Percentiles rank a stretch among this genome's conserved stretches.
Conservation (phyloP, 441 rosid species). For the Pelargonium australe region DNA sequence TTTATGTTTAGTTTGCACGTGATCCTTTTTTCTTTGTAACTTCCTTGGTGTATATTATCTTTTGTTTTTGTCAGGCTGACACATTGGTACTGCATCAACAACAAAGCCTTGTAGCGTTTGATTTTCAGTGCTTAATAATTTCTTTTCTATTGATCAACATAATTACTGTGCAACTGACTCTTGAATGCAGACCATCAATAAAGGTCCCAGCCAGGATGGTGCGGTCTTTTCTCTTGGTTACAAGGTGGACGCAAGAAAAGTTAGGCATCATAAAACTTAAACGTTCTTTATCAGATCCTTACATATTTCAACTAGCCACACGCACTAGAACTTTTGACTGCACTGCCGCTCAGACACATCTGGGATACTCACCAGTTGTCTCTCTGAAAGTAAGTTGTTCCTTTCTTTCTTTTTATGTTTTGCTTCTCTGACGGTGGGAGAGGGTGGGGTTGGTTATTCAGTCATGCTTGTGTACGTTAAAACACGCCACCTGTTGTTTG, state of each 20-base stretch:
- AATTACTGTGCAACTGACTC: conserved; percentile 21
- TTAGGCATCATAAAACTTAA: conserved; percentile 34
- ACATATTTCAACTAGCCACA: conserved; percentile 53
- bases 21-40: not conserved
- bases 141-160: not conserved
- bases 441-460: not conserved
- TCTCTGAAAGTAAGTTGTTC: conserved; percentile 53
- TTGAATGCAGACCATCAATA: conserved; percentile 59
- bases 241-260: conserved; percentile 47
- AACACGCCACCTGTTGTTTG: conserved; percentile 2
- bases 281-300: conserved; percentile 40
- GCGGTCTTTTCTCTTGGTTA: conserved; percentile 36
- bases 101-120: not conserved
- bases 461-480: not conserved
- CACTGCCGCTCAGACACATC: conserved; percentile 61
- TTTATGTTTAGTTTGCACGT: not conserved
- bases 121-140: not conserved
- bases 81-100: not conserved
- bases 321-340: conserved; percentile 74
- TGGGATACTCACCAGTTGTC: conserved; percentile 64
- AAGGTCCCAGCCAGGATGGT: conserved; percentile 54
- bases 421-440: not conserved
- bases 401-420: not conserved
- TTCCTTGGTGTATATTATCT: not conserved
- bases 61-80: not conserved